These are phyloP conservation scores for Barnettozyma sp. DNA, from an alignment of 805 yeast genomes.

Conservation along the genomic window DNA sequence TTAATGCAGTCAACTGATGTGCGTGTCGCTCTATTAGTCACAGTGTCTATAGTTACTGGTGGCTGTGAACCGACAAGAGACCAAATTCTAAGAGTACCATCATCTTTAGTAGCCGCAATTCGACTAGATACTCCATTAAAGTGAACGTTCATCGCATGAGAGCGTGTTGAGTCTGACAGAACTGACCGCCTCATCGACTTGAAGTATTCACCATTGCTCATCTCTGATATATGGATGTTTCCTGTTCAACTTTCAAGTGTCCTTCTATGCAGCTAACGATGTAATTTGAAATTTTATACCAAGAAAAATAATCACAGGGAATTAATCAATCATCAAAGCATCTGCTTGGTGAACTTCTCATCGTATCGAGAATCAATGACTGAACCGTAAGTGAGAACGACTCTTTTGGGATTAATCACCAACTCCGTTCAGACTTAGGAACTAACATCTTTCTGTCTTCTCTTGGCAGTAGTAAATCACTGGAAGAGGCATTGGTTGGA, in stretches of 20 bases:
- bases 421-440: slow-evolving; percentile 1
- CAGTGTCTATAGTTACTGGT: slow-evolving; percentile 43
- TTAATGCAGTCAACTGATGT: slow-evolving; percentile 14
- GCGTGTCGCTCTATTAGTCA: slow-evolving; percentile 40
- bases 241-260: not conserved
- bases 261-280: too few species aligned
- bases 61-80: slow-evolving; percentile 24
- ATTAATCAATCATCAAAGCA: too few species aligned
- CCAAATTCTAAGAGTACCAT: slow-evolving; percentile 30
- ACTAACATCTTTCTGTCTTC: not conserved
- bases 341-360: too few species aligned
- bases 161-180: not conserved
- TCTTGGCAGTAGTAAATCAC: slow-evolving; percentile 6
- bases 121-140: slow-evolving; percentile 27
- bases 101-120: slow-evolving; percentile 25
- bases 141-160: slow-evolving; percentile 12
- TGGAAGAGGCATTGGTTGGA: slow-evolving; percentile 37
- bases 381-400: slow-evolving; percentile 6
- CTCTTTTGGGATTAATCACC: too few species aligned
- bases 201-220: not conserved
- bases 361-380: slow-evolving; percentile 1
- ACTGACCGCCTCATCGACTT: not conserved
- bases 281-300: too few species aligned
- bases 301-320: too few species aligned
- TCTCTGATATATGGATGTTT: not conserved